phyloP scores from a whole-genome alignment of 208 protist genomes.

The Naegleria fowleri region DNA sequence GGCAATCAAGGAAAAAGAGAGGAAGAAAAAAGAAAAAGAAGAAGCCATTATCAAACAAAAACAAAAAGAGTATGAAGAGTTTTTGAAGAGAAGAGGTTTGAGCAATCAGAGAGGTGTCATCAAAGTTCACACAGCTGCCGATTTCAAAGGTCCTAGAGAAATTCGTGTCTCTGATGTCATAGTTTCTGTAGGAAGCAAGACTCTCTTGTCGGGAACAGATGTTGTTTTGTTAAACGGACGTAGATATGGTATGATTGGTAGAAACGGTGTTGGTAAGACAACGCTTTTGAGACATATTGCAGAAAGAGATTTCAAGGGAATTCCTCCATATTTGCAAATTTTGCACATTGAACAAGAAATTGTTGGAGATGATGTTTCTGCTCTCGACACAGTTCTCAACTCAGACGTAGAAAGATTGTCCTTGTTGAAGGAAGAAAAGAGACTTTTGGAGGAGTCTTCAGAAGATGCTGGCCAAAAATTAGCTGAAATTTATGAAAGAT shows the following conservation, averaged over 20 bases:
- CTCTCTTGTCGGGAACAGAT: conserved; percentile 39
- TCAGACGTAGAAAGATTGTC: conserved; percentile 80
- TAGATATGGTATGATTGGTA: conserved; percentile 89
- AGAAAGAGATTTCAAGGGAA: conserved; percentile 78
- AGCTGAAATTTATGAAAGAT: conserved; percentile 82
- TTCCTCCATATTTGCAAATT: conserved; percentile 90
- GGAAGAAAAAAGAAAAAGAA: conserved; percentile 8
- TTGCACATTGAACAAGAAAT: conserved; percentile 97
- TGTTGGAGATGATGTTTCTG: conserved; percentile 61
- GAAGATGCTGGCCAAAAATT: conserved; percentile 68
- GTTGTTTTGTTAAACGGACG: conserved; percentile 48
- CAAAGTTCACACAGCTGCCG: background rate
- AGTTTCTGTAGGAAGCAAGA: conserved; percentile 43
- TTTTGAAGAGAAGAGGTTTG: background rate
- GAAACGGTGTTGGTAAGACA: conserved; percentile 75
- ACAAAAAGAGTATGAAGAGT: background rate
- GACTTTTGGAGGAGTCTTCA: conserved; percentile 61
- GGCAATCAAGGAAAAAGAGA: background rate
- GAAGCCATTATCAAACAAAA: background rate
- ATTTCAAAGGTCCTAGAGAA: conserved; percentile 28
- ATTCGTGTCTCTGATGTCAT: conserved; percentile 46
- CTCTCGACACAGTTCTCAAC: conserved; percentile 63
- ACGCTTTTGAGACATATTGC: conserved; percentile 87
- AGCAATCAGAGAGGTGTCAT: background rate
- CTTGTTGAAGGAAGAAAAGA: conserved; percentile 80